Percentiles rank a stretch among this genome's conserved stretches.
phyloP scores from a whole-genome alignment of 371 early-diverging fungal species.

The Zychaea mexicana region DNA sequence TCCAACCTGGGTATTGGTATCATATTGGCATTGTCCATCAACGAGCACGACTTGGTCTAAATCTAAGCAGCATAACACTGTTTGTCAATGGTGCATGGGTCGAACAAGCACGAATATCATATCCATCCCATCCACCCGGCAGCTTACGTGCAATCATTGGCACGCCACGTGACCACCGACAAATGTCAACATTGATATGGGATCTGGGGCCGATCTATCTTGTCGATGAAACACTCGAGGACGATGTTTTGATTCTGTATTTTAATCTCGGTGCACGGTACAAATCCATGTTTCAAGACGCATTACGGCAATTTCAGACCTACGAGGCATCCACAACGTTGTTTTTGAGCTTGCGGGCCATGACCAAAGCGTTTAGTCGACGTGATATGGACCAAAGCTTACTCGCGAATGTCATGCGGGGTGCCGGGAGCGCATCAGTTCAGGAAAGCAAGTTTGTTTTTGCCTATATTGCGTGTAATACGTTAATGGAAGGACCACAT shows the following conservation, averaged over 20 bases:
- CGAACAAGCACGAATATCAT: conserved; percentile 62
- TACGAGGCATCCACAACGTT: conserved; percentile 66
- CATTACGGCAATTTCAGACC: conserved; percentile 68
- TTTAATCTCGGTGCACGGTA: conserved; percentile 71
- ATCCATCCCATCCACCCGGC: conserved; percentile 51
- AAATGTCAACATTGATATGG: conserved; percentile 50
- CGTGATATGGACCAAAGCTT: conserved; percentile 42
- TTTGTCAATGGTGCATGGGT: conserved; percentile 68
- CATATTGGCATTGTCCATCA: conserved; percentile 73
- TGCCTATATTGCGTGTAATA: conserved; percentile 66
- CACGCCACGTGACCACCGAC: conserved; percentile 31
- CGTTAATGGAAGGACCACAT: conserved; percentile 45
- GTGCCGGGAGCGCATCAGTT: conserved; percentile 40
- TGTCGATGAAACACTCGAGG: conserved; percentile 62
- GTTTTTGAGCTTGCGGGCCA: conserved; percentile 52
- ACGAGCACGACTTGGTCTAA: conserved; percentile 57
- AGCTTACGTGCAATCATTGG: conserved; percentile 44
- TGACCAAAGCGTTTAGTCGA: conserved; percentile 30
- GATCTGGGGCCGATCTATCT: conserved; percentile 72
- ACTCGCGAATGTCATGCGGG: conserved; percentile 59
- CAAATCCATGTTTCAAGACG: conserved; percentile 68
- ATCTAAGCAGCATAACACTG: conserved; percentile 57
- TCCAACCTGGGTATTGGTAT: conserved; percentile 70
- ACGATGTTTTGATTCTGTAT: conserved; percentile 57
- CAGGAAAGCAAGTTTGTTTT: conserved; percentile 67